phyloP scores from a whole-genome alignment of 768 basidiomycete genomes.

The Serpula lacrymans region DNA sequence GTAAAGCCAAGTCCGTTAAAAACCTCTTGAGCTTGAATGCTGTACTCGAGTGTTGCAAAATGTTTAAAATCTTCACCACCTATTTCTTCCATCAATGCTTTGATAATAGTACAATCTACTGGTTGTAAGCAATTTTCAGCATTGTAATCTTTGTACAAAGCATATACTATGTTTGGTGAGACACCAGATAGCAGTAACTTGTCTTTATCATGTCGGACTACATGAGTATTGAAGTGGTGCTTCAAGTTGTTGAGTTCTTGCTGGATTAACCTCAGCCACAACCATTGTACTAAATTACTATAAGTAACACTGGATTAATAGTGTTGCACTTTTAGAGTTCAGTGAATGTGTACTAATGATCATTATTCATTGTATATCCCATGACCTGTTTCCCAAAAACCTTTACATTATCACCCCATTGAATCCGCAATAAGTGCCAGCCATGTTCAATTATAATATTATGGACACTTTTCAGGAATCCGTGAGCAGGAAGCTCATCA shows the following conservation, averaged over 20 bases:
- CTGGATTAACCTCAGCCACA: constrained; percentile 27
- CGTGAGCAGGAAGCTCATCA: constrained; percentile 23
- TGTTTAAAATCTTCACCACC: constrained; percentile 18
- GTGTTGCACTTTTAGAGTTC: not conserved
- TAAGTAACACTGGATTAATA: not conserved
- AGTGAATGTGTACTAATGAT: constrained; percentile 11
- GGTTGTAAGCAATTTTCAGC: constrained; percentile 15
- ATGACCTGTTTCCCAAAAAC: constrained; percentile 16
- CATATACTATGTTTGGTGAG: constrained; percentile 18
- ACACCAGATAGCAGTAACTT: constrained; percentile 21
- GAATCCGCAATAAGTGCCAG: constrained; percentile 23
- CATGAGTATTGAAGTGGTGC: constrained; percentile 16
- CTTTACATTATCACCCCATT: constrained; percentile 28
- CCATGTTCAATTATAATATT: constrained; percentile 28
- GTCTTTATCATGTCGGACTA: constrained; percentile 9
- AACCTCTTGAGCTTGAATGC: constrained; percentile 9
- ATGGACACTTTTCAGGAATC: constrained; percentile 22
- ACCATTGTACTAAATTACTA: constrained; percentile 26
- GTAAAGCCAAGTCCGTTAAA: constrained; percentile 9
- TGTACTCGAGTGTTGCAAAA: constrained; percentile 17
- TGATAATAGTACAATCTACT: constrained; percentile 16
- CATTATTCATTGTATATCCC: constrained; percentile 18
- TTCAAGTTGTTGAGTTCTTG: constrained; percentile 17
- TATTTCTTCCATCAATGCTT: constrained; percentile 18
- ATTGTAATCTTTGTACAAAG: constrained; percentile 13